Evolutionary conservation across 768 basidiomycete genomes (phyloP).

Genomic region (Lentinula guzmanii): DNA sequence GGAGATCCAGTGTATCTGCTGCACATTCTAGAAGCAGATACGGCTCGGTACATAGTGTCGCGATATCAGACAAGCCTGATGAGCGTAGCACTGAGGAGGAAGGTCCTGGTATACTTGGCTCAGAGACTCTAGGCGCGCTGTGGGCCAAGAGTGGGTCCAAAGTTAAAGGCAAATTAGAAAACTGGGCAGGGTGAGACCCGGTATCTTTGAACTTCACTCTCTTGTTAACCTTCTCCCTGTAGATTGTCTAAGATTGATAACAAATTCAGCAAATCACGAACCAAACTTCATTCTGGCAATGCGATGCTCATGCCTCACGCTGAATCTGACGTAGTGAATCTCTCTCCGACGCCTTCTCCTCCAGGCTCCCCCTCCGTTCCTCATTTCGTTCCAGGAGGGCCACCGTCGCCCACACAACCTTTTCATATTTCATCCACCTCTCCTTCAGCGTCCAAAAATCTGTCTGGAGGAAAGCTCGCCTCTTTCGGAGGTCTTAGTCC

Average conservation of each 20-base stretch:
- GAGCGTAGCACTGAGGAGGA: conserved; percentile 14
- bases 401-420: neutral
- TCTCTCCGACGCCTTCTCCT: conserved; percentile 2
- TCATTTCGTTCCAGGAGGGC: neutral
- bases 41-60: neutral
- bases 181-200: conserved; percentile 39
- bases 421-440: neutral
- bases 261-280: conserved; percentile 18
- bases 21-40: neutral
- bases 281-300: neutral
- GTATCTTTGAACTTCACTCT: neutral
- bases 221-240: neutral
- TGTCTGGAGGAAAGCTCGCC: neutral
- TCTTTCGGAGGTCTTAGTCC: neutral
- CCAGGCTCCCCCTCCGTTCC: neutral
- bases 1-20: conserved; percentile 2
- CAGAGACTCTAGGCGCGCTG: conserved; percentile 12
- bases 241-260: conserved; percentile 9
- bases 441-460: neutral
- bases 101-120: neutral
- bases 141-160: conserved; percentile 30
- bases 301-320: neutral
- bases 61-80: neutral
- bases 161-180: conserved; percentile 41
- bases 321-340: neutral